Conservation (phyloP, 2,329 filamentous ascomycete genomes). For the Pestalotiopsis fici region DNA sequence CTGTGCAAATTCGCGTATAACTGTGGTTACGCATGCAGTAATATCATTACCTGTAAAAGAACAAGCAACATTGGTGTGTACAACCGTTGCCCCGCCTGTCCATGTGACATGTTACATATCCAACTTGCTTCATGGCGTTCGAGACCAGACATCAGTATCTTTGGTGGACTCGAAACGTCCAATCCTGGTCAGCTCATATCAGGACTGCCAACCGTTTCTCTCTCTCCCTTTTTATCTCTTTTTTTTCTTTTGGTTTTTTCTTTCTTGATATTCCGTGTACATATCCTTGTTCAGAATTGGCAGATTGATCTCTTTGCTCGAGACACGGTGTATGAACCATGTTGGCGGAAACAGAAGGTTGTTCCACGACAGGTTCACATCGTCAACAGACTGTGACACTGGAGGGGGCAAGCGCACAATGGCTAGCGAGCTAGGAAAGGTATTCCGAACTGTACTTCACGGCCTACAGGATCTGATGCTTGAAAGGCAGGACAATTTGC, state of each 20-base stretch:
- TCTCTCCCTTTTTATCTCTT: too few species aligned
- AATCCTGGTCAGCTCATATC: not conserved
- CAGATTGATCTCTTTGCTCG: not conserved
- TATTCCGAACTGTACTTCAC: not conserved
- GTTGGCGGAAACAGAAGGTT: not conserved
- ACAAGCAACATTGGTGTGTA: not conserved
- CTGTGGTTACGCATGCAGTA: not conserved
- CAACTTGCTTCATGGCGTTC: not conserved
- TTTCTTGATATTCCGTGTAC: not conserved
- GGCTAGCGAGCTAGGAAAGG: not conserved
- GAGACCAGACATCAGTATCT: not conserved
- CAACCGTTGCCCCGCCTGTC: not conserved
- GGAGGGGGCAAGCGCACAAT: not conserved
- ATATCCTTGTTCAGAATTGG: not conserved
- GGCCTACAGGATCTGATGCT: not conserved
- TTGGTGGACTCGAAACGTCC: not conserved
- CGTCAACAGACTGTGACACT: not conserved
- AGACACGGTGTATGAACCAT: not conserved
- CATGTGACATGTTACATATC: not conserved
- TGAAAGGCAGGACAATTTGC: not conserved
- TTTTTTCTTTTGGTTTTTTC: too few species aligned
- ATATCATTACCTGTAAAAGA: not conserved
- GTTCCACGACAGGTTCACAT: not conserved
- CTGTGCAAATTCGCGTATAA: too few species aligned
- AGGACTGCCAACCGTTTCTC: not conserved